phyloP scores from a whole-genome alignment of 1,139 yeast genomes.

The Yamadazyma conglobata region DNA sequence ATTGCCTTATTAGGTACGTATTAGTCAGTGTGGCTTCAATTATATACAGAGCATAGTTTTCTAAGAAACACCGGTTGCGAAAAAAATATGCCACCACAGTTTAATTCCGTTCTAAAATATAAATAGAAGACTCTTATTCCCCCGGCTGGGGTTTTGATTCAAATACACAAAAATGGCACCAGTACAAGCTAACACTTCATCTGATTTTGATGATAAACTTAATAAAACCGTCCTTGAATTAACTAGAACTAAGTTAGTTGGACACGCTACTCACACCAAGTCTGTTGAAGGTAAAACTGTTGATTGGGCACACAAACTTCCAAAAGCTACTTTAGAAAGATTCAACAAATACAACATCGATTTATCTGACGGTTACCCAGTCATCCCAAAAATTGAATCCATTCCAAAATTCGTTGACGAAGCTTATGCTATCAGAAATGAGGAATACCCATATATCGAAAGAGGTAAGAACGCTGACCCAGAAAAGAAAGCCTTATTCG shows the following conservation, averaged over 20 bases:
- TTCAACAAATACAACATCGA: slow-evolving; percentile 29
- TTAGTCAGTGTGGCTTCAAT: too few relatives aligned
- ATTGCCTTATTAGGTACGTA: too few relatives aligned
- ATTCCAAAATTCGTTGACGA: slow-evolving; percentile 54
- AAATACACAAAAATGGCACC: slow-evolving; percentile 9
- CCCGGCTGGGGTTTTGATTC: too few relatives aligned
- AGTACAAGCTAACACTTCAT: slow-evolving; percentile 5
- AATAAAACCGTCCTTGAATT: slow-evolving; percentile 7
- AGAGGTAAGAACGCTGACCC: slow-evolving; percentile 51
- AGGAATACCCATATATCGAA: slow-evolving; percentile 40
- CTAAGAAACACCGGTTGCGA: too few relatives aligned
- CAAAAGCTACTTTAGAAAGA: slow-evolving; percentile 20
- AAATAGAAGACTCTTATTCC: not conserved
- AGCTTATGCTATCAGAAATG: slow-evolving; percentile 41
- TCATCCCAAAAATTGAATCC: slow-evolving; percentile 20
- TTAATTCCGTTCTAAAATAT: not conserved
- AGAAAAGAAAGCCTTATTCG: slow-evolving; percentile 48
- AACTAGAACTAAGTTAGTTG: slow-evolving; percentile 5
- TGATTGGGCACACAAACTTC: slow-evolving; percentile 17
- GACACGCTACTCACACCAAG: slow-evolving; percentile 3
- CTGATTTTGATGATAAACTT: slow-evolving; percentile 2
- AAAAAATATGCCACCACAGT: slow-evolving; percentile 5
- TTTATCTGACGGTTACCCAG: slow-evolving; percentile 32
- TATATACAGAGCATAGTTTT: too few relatives aligned
- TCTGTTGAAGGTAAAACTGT: slow-evolving; percentile 6